Conservation (phyloP, 768 basidiomycete genomes). For the Suillus luteus region DNA sequence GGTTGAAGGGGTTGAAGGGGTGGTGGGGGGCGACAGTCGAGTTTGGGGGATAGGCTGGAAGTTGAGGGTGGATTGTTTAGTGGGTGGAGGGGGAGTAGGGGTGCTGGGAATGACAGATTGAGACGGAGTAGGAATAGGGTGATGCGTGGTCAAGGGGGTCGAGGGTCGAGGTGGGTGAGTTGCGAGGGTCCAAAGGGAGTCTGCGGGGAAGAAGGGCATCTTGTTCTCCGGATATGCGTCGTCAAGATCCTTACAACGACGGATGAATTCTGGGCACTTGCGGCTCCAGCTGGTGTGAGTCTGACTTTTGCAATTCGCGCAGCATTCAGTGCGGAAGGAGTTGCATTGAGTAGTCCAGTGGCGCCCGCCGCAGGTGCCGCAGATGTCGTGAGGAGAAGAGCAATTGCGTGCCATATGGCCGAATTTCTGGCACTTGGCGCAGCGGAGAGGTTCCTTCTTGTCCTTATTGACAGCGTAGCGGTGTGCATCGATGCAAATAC, state of each 20-base stretch:
- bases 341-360: neutral
- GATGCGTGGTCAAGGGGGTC: no score
- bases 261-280: conserved; percentile 16
- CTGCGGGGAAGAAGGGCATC: conserved; percentile 18
- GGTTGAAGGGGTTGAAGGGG: no score
- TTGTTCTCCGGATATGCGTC: conserved; percentile 15
- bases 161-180: neutral
- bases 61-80: no score
- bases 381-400: neutral
- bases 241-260: neutral
- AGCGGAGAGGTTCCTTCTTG: conserved; percentile 5
- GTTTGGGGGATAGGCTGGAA: no score
- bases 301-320: neutral
- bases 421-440: conserved; percentile 9
- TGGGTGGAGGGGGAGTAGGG: no score
- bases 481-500: neutral
- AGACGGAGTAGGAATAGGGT: no score
- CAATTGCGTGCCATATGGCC: conserved; percentile 11
- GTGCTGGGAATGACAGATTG: no score
- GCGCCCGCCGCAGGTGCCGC: neutral
- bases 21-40: no score
- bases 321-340: neutral
- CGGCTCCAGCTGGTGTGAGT: no score
- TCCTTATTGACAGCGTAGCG: conserved; percentile 16
- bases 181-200: conserved; percentile 13